Evolutionary conservation across 1,139 yeast genomes (phyloP).

Genomic region (Petasospora fabianii): DNA sequence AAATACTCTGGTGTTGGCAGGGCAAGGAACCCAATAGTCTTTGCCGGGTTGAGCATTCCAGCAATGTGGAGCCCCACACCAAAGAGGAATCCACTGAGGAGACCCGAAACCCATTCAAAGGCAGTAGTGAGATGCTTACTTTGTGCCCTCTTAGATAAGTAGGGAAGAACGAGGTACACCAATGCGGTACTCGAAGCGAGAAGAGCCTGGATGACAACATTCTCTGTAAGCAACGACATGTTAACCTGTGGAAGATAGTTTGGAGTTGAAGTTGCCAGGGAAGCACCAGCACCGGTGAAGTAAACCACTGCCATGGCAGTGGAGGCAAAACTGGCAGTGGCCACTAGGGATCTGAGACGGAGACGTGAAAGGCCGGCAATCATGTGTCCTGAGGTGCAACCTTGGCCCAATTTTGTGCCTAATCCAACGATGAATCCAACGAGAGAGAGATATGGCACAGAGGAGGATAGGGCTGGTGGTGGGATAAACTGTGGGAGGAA

Average conservation of each 20-base stretch:
- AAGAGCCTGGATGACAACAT: background rate
- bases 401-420: constrained; percentile 43
- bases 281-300: constrained; percentile 2
- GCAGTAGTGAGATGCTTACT: constrained; percentile 4
- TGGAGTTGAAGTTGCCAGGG: constrained; percentile 18
- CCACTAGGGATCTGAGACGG: constrained; percentile 39
- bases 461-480: constrained; percentile 1
- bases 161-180: constrained; percentile 30
- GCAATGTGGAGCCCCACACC: constrained; percentile 42
- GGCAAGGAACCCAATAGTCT: constrained; percentile 43
- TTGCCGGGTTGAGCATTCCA: constrained; percentile 43
- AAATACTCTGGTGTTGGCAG: constrained; percentile 32
- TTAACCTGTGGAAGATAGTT: constrained; percentile 19
- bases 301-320: constrained; percentile 30
- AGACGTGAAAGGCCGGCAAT: constrained; percentile 42
- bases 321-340: constrained; percentile 35
- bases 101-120: constrained; percentile 28
- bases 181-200: constrained; percentile 9
- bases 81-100: constrained; percentile 38
- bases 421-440: constrained; percentile 41
- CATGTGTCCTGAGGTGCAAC: constrained; percentile 54
- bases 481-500: constrained; percentile 16
- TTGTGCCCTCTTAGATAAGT: constrained; percentile 7
- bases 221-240: background rate
- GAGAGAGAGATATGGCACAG: constrained; percentile 3